Evolutionary conservation across 441 rosid species (phyloP).

Genomic region (Eutrema salsugineum): DNA sequence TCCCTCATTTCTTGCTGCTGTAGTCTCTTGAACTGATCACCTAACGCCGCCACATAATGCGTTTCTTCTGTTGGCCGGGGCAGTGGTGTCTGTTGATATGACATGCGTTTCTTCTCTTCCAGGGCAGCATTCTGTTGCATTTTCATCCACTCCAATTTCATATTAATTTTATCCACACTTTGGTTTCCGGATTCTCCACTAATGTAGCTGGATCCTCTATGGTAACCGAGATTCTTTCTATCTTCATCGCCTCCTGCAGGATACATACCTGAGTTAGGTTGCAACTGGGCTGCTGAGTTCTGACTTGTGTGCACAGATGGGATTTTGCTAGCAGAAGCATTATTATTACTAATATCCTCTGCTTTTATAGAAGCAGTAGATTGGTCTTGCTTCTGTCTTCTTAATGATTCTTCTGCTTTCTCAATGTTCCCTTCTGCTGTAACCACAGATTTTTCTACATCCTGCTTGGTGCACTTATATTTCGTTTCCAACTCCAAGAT

Average conservation of each 20-base stretch:
- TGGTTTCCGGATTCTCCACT: conserved; percentile 41
- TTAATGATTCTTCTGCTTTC: conserved; percentile 59
- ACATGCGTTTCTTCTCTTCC: conserved; percentile 56
- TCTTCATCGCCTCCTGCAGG: conserved; percentile 49
- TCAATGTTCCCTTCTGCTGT: conserved; percentile 71
- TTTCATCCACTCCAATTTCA: conserved; percentile 61
- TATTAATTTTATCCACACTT: conserved; percentile 51
- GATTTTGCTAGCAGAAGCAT: conserved; percentile 28
- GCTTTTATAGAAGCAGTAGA: conserved; percentile 38
- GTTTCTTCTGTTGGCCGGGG: conserved; percentile 52
- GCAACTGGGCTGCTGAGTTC: conserved; percentile 41
- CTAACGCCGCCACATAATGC: conserved; percentile 38
- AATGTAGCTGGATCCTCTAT: conserved; percentile 36
- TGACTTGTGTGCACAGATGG: conserved; percentile 34
- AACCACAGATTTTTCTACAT: conserved; percentile 75
- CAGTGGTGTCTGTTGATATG: conserved; percentile 51
- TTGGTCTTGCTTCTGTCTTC: conserved; percentile 49
- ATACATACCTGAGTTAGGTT: conserved; percentile 40
- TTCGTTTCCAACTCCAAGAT: conserved; percentile 52
- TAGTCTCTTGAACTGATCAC: conserved; percentile 55
- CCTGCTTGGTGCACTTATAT: conserved; percentile 74
- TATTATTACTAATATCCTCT: conserved; percentile 53
- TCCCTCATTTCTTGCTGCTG: conserved; percentile 66
- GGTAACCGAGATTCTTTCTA: conserved; percentile 61
- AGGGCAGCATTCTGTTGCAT: conserved; percentile 45